These are phyloP conservation scores for Diaporthe ampelina DNA, from an alignment of 2,329 filamentous ascomycete species.

Conservation along the genomic window DNA sequence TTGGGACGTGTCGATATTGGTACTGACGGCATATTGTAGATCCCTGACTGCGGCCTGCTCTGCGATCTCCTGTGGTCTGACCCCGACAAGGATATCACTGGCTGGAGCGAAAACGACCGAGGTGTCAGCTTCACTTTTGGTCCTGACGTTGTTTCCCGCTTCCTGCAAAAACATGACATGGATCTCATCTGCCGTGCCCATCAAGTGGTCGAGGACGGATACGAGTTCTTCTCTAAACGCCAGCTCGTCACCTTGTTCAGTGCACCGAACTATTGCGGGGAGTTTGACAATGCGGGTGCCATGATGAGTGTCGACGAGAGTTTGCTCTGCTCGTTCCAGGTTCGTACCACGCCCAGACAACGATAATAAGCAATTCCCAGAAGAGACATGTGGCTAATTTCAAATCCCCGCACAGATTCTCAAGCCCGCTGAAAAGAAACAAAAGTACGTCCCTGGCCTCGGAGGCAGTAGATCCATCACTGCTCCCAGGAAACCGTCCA, in stretches of 20 bases:
- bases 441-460: constrained; percentile 95
- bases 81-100: constrained; percentile 98
- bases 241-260: constrained; percentile 98
- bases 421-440: constrained; percentile 99
- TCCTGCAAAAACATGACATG: constrained; percentile 99
- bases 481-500: constrained; percentile 77
- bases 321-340: constrained; percentile 98
- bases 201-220: constrained; percentile 98
- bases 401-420: constrained; percentile 76
- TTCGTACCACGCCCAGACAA: constrained; percentile 54
- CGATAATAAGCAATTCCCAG: too few relatives aligned
- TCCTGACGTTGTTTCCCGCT: constrained; percentile 95
- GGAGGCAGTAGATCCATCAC: constrained; percentile 76
- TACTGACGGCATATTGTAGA: constrained; percentile 68
- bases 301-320: constrained; percentile 99
- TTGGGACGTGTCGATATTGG: not conserved
- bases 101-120: constrained; percentile 99
- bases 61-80: constrained; percentile 99
- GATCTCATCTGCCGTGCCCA: constrained; percentile 98
- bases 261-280: constrained; percentile 98
- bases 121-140: constrained; percentile 99
- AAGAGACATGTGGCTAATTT: constrained; percentile 4
- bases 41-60: constrained; percentile 96
- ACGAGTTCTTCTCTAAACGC: constrained; percentile 99
- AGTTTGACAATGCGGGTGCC: constrained; percentile 98